Percentiles rank a stretch among this genome's conserved stretches.
These are phyloP conservation scores for Orbilia quercus DNA, from an alignment of 2,329 filamentous ascomycete genomes.

Conservation along the genomic window DNA sequence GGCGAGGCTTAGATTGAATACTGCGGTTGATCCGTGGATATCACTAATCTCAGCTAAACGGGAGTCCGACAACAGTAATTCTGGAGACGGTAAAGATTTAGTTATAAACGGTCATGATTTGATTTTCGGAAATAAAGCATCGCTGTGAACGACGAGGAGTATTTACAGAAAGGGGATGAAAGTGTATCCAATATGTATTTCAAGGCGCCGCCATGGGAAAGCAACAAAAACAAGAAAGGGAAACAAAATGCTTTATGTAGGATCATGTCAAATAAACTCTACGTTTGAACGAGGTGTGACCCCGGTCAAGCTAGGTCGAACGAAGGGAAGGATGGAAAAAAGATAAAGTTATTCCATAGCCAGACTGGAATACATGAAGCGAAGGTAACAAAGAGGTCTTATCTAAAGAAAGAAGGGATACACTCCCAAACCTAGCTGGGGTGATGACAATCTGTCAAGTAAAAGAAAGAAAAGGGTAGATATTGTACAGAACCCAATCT, in stretches of 20 bases:
- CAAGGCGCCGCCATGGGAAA: constrained; percentile 8
- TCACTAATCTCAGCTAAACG: too few species aligned
- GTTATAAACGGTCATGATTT: constrained; percentile 33
- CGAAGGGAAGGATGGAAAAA: constrained; percentile 5
- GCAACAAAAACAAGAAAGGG: constrained; percentile 2
- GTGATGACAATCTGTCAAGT: constrained; percentile 38
- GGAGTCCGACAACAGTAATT: too few species aligned
- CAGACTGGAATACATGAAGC: constrained; percentile 51
- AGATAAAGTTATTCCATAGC: constrained; percentile 21
- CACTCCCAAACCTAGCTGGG: constrained; percentile 1
- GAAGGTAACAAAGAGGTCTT: constrained; percentile 32
- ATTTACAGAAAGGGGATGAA: constrained; percentile 7
- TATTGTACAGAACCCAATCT: constrained; percentile 30
- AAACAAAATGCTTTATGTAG: constrained; percentile 17
- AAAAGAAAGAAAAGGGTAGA: constrained; percentile 9
- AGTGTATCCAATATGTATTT: constrained; percentile 9
- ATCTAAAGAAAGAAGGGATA: constrained; percentile 25
- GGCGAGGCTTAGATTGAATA: too few species aligned
- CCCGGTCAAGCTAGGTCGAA: background rate
- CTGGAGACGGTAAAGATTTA: background rate
- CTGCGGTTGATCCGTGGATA: too few species aligned
- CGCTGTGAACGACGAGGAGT: constrained; percentile 12
- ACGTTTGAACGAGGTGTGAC: constrained; percentile 5
- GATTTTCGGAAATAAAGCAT: constrained; percentile 4
- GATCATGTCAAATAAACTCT: constrained; percentile 54